Base-by-base conservation (phyloP, 176 grass and related monocot genomes). In the Avena eriantha region DNA sequence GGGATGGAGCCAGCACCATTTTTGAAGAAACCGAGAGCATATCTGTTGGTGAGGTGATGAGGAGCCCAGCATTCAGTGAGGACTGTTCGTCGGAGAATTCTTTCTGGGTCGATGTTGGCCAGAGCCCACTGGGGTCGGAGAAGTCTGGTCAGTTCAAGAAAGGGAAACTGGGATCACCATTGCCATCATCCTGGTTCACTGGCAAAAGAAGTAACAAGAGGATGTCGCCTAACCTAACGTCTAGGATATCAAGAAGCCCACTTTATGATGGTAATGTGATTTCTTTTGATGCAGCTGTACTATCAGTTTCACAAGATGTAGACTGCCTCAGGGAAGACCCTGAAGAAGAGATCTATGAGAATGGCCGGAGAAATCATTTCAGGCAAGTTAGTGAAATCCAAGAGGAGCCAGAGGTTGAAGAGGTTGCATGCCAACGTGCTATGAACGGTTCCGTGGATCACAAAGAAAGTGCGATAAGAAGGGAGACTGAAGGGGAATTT, bases 401-500 rank as follows among this genome's bases (percentile, higher is more conserved):
- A 80, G 97, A 99, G 85, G 94, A 99, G 67, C 80, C 85, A 2
- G 94, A 90, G 72, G 87, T 93, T 33, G 92, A 98, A 87, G 89
- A 91, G 67, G 81, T 88, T 48, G 63, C 84, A 67, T 84, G 86
- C 55, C 82, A 78, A 66, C 82, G 11, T 87, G 63, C 74, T 50
- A 83, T 96, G 43, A 93, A 92, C 12, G 75, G 87, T 33, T 36
- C 3, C 73, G 65, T 24, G 15, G 92, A 90, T 18, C 84, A 88
- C 61, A 99, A 94, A 88, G 97, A 93, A 71, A 99, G 97, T 68
- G 94, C 97, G 0, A 99, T 99, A 88, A 96, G 94, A 74, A 96
- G 97, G 88, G 97, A 99, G 69, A 99, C 94, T 77, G 97, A 99
- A 89, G 94, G 97, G 54, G 97, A 99, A 66, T 99, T 99, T 76